Evolutionary conservation across 108 stramenopile genomes (phyloP).

Genomic region (Nitzschia putrida): DNA sequence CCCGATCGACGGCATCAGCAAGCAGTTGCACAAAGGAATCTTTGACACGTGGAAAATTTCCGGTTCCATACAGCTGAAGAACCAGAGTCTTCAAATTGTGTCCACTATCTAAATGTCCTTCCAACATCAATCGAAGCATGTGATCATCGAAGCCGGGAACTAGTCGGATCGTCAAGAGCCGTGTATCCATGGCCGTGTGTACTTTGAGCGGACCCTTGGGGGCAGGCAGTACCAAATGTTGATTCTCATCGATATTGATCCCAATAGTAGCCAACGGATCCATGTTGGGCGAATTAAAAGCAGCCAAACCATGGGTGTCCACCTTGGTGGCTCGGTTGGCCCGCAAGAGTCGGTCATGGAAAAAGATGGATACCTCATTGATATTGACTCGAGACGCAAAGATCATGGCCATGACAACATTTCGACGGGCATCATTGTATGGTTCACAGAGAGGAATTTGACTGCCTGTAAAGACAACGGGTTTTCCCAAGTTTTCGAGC

Average conservation of each 20-base stretch:
- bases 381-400: conserved; percentile 80
- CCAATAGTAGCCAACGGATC: conserved; percentile 90
- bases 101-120: conserved; percentile 39
- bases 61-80: conserved; percentile 94
- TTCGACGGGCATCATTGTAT: conserved; percentile 95
- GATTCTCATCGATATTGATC: conserved; percentile 78
- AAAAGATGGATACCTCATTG: conserved; percentile 93
- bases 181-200: conserved; percentile 86
- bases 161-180: conserved; percentile 80
- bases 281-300: conserved; percentile 95
- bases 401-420: conserved; percentile 94
- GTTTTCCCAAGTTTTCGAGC: conserved; percentile 96
- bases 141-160: conserved; percentile 95
- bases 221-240: conserved; percentile 72
- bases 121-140: conserved; percentile 61
- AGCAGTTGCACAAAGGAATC: conserved; percentile 70
- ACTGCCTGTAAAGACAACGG: conserved; percentile 92
- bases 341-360: conserved; percentile 87
- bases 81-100: conserved; percentile 68
- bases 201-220: conserved; percentile 80
- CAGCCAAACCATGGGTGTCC: conserved; percentile 79
- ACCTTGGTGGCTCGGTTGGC: conserved; percentile 90
- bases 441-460: conserved; percentile 92
- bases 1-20: conserved; percentile 64
- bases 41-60: conserved; percentile 87